Percentiles rank a stretch among this genome's conserved stretches.
Conservation (phyloP, 345 rosid genomes). For the Clarkia xantiana region DNA sequence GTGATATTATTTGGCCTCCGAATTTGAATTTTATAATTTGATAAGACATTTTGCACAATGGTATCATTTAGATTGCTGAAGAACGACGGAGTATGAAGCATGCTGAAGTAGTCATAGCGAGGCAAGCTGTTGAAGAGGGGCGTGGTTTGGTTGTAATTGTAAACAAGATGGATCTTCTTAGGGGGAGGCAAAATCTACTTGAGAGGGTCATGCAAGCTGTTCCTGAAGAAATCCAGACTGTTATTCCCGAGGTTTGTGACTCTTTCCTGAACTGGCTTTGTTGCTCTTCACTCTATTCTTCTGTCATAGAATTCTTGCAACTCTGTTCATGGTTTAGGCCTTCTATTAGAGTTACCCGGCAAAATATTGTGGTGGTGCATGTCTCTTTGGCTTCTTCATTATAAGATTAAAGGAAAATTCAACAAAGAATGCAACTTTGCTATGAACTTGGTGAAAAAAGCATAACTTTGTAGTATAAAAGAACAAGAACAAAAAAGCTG, state of each 20-base stretch:
- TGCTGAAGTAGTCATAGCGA: slow-evolving; percentile 90
- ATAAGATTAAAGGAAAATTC: too few species aligned
- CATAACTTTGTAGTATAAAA: too few species aligned
- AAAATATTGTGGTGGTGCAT: too few species aligned
- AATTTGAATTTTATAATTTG: background rate
- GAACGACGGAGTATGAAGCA: slow-evolving; percentile 75
- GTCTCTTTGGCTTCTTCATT: too few species aligned
- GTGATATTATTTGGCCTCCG: background rate
- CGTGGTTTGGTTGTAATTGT: slow-evolving; percentile 80
- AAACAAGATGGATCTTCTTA: slow-evolving; percentile 90
- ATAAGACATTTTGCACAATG: background rate
- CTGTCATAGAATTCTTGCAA: too few species aligned
- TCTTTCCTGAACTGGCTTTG: too few species aligned
- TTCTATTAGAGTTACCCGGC: too few species aligned
- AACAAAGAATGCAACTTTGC: too few species aligned
- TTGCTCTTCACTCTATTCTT: too few species aligned
- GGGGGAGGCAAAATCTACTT: slow-evolving; percentile 39
- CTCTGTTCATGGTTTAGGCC: too few species aligned
- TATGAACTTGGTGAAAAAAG: too few species aligned
- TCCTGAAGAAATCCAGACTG: slow-evolving; percentile 84
- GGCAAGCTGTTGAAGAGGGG: slow-evolving; percentile 92
- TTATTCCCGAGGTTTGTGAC: slow-evolving; percentile 69
- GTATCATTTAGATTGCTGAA: slow-evolving; percentile 40
- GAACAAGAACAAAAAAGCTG: too few species aligned
- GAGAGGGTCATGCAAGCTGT: slow-evolving; percentile 79